A percentile compares a stretch with the other conserved stretches of the same genome.
These are phyloP conservation scores for Penicillium silybi DNA, from an alignment of 495 filamentous ascomycete species.

Conservation along the genomic window DNA sequence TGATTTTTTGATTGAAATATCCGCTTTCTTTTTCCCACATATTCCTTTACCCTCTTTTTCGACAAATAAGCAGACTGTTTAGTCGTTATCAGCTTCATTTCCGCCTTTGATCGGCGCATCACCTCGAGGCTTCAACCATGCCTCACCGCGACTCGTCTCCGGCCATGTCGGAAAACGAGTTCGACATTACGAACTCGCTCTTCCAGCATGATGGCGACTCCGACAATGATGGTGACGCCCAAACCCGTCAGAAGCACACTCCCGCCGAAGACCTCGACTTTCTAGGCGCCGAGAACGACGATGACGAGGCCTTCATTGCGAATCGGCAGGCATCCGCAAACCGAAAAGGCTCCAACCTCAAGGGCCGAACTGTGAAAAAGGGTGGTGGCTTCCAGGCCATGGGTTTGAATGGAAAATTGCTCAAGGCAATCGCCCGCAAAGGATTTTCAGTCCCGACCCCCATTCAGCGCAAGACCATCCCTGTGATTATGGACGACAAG, in stretches of 20 bases:
- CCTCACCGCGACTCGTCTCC: constrained; percentile 70
- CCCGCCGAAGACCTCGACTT: constrained; percentile 43
- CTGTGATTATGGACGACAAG: constrained; percentile 77
- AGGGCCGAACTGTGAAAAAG: constrained; percentile 84
- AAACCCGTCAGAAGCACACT: constrained; percentile 31
- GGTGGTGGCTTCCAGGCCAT: constrained; percentile 95
- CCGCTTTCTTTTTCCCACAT: not conserved
- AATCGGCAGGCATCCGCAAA: constrained; percentile 78
- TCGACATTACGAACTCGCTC: constrained; percentile 82
- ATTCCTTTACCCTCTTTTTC: not conserved
- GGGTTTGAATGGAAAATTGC: constrained; percentile 77
- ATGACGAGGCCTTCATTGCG: constrained; percentile 87
- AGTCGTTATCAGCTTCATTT: constrained; percentile 10
- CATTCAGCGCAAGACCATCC: constrained; percentile 95
- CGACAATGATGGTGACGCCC: constrained; percentile 30
- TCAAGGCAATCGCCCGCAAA: constrained; percentile 87
- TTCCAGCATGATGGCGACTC: constrained; percentile 58
- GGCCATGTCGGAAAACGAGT: constrained; percentile 79
- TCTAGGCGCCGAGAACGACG: constrained; percentile 52
- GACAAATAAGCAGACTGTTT: constrained; percentile 2
- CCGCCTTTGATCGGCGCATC: constrained; percentile 12
- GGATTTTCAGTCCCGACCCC: constrained; percentile 95
- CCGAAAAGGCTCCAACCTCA: constrained; percentile 74
- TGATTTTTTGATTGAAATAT: not conserved
- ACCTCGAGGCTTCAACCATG: constrained; percentile 32